phyloP scores from a whole-genome alignment of 2,329 filamentous ascomycete genomes.

The Bipolaris sorokiniana region DNA sequence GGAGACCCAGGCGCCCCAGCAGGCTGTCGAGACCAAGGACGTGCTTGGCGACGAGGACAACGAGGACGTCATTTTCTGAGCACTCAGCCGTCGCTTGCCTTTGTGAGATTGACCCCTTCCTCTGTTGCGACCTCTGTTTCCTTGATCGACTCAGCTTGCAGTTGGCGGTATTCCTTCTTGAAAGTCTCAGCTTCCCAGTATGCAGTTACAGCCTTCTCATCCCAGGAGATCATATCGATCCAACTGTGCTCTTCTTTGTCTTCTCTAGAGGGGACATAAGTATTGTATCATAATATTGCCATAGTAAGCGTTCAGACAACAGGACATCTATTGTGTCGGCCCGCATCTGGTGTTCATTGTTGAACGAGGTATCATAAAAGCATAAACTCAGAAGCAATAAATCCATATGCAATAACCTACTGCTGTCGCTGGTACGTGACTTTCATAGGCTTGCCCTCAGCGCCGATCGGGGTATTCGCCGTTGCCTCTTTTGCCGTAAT shows the following conservation, averaged over 20 bases:
- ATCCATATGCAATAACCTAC: constrained; percentile 52
- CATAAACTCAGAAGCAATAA: constrained; percentile 33
- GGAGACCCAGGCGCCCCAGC: constrained; percentile 23
- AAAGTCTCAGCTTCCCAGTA: constrained; percentile 2
- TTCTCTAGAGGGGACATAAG: constrained; percentile 12
- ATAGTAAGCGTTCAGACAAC: constrained; percentile 14
- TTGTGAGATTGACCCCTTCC: background rate
- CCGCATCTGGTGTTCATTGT: constrained; percentile 14
- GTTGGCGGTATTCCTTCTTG: constrained; percentile 2
- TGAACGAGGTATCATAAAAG: constrained; percentile 28
- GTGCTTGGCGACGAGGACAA: constrained; percentile 78
- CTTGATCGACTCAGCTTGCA: background rate
- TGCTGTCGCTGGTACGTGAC: constrained; percentile 91
- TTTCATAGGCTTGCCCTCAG: constrained; percentile 79
- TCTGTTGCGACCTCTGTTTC: background rate
- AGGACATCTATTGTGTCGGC: constrained; percentile 15
- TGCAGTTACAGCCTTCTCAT: background rate
- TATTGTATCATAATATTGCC: constrained; percentile 15
- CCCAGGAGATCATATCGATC: background rate
- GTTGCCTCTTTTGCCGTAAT: constrained; percentile 95
- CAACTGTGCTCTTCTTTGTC: background rate
- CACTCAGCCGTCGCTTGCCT: background rate
- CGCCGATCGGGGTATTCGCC: constrained; percentile 79
- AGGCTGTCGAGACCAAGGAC: constrained; percentile 61
- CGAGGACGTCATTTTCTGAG: constrained; percentile 82